Percentiles rank a stretch among this genome's conserved stretches.
Evolutionary conservation across 2,329 filamentous ascomycete genomes (phyloP).

Genomic region (Drechslerella dactyloides): DNA sequence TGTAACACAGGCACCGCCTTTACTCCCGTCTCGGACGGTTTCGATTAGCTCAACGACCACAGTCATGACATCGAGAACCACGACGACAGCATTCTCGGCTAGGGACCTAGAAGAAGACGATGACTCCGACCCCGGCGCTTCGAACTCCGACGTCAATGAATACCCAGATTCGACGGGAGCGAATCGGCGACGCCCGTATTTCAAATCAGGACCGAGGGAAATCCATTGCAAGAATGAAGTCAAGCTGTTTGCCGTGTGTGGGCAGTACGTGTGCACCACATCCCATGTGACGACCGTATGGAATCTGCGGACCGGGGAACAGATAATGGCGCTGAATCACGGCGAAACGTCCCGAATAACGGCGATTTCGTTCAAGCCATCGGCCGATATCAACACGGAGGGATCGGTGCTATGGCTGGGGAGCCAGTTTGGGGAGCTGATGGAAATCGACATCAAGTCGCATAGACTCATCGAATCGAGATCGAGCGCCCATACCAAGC

Average conservation of each 20-base stretch:
- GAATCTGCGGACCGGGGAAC: slow-evolving; percentile 81
- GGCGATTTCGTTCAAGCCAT: slow-evolving; percentile 84
- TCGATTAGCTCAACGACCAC: slow-evolving; percentile 38
- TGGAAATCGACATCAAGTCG: slow-evolving; percentile 81
- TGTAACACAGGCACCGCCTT: slow-evolving; percentile 11
- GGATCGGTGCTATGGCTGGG: slow-evolving; percentile 86
- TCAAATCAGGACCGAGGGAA: slow-evolving; percentile 74
- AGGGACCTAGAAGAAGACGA: slow-evolving; percentile 56
- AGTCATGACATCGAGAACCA: slow-evolving; percentile 28
- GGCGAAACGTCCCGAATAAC: slow-evolving; percentile 84
- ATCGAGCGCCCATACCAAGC: slow-evolving; percentile 74
- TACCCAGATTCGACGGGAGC: slow-evolving; percentile 85
- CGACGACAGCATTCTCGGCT: slow-evolving; percentile 17
- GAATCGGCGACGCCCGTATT: slow-evolving; percentile 80
- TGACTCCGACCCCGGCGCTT: slow-evolving; percentile 65
- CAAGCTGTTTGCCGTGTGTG: slow-evolving; percentile 83
- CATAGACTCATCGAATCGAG: slow-evolving; percentile 74
- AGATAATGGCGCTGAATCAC: slow-evolving; percentile 79
- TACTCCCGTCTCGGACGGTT: slow-evolving; percentile 38
- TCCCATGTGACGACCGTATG: slow-evolving; percentile 87
- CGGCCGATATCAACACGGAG: slow-evolving; percentile 76
- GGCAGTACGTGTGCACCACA: slow-evolving; percentile 83
- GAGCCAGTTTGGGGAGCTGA: slow-evolving; percentile 83
- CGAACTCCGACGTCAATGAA: slow-evolving; percentile 65
- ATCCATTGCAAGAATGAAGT: slow-evolving; percentile 87